Evolutionary conservation across 2,329 filamentous ascomycete species (phyloP).

Genomic region (Rhynchosporium graminicola): DNA sequence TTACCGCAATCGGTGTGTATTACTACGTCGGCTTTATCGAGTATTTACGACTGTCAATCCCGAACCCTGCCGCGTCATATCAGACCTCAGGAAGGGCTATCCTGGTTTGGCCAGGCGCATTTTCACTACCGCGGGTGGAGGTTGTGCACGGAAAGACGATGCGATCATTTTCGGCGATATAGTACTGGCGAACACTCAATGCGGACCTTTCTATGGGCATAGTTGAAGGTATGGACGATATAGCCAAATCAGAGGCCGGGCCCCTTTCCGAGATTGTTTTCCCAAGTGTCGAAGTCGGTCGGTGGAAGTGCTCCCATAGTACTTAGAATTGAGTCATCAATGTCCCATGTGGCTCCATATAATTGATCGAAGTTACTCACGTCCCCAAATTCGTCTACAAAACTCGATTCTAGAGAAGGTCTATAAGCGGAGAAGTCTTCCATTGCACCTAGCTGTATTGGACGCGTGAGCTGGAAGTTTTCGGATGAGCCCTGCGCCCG

Average conservation of each 20-base stretch:
- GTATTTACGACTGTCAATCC: slow-evolving; percentile 17
- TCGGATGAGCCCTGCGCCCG: slow-evolving; percentile 4
- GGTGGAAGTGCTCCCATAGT: slow-evolving; percentile 14
- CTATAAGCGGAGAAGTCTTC: not conserved
- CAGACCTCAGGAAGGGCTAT: not conserved
- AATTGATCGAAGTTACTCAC: slow-evolving; percentile 12
- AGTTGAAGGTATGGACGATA: not conserved
- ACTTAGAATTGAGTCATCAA: slow-evolving; percentile 6
- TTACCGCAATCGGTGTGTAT: slow-evolving; percentile 24
- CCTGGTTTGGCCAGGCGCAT: slow-evolving; percentile 4
- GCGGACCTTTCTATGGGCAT: not conserved
- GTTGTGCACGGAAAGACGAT: not conserved
- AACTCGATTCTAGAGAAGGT: not conserved
- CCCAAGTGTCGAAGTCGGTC: not conserved
- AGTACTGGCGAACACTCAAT: not conserved
- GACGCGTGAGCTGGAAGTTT: not conserved
- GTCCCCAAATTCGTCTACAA: slow-evolving; percentile 9
- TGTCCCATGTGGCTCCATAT: slow-evolving; percentile 14
- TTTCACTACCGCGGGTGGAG: not conserved
- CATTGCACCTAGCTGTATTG: slow-evolving; percentile 1
- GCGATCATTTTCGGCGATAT: not conserved
- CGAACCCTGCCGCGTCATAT: not conserved
- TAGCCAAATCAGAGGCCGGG: not conserved
- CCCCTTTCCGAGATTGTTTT: slow-evolving; percentile 1
- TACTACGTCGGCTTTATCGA: slow-evolving; percentile 27